phyloP scores from a whole-genome alignment of 129 eudicot species.

The Artemisia argyi region DNA sequence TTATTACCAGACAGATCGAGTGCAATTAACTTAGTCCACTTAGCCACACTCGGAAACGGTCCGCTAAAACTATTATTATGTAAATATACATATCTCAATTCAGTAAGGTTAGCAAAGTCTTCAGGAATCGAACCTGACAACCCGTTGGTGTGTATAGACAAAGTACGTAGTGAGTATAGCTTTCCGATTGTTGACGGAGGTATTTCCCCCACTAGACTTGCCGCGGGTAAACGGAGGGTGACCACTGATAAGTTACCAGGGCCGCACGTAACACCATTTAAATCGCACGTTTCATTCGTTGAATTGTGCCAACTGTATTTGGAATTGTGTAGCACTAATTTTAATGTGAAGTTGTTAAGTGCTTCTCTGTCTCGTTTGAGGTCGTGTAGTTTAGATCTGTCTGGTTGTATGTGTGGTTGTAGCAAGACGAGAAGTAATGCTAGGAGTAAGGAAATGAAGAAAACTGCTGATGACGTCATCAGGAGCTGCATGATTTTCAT shows the following conservation, averaged over 20 bases:
- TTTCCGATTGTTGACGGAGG: slow-evolving; percentile 61
- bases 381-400: too few species aligned
- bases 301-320: slow-evolving; percentile 65
- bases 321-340: slow-evolving; percentile 40
- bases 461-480: not conserved
- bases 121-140: slow-evolving; percentile 36
- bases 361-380: too few species aligned
- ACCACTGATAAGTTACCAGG: slow-evolving; percentile 45
- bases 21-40: slow-evolving; percentile 42
- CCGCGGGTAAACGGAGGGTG: slow-evolving; percentile 69
- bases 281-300: slow-evolving; percentile 57
- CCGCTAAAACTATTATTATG: slow-evolving; percentile 66
- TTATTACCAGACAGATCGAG: slow-evolving; percentile 62
- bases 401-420: too few species aligned
- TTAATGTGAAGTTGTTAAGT: too few species aligned
- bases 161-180: slow-evolving; percentile 58
- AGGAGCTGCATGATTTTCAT: not conserved
- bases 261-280: slow-evolving; percentile 78
- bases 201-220: slow-evolving; percentile 63
- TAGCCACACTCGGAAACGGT: slow-evolving; percentile 45
- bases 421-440: too few species aligned
- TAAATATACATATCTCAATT: slow-evolving; percentile 54
- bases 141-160: slow-evolving; percentile 63
- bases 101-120: slow-evolving; percentile 61
- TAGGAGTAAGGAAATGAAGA: too few species aligned